Percentiles rank a stretch among this genome's conserved stretches.
These are phyloP conservation scores for Malassezia japonica DNA, from an alignment of 1,284 basidiomycete species.

Conservation along the genomic window DNA sequence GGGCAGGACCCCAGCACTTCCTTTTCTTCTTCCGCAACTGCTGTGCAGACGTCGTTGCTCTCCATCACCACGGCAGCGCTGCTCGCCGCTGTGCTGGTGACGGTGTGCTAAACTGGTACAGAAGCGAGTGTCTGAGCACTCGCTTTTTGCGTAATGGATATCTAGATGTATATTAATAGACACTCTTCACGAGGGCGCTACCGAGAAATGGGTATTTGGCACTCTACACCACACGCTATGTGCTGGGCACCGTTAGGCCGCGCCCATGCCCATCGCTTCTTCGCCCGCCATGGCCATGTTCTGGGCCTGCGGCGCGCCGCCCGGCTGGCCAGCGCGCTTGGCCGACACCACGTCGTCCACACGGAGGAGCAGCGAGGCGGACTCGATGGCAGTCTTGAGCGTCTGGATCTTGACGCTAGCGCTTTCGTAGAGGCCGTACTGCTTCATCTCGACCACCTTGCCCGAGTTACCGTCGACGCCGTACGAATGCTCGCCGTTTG, in stretches of 20 bases:
- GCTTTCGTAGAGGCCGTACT: slow-evolving; percentile 84
- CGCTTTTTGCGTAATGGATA: too few relatives aligned
- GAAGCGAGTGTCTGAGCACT: too few relatives aligned
- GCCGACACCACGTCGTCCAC: slow-evolving; percentile 93
- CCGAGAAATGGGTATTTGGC: neutral
- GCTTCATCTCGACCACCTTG: slow-evolving; percentile 89
- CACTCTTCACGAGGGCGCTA: too few relatives aligned
- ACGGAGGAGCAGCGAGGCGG: slow-evolving; percentile 77
- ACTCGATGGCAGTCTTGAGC: slow-evolving; percentile 93
- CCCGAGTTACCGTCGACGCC: slow-evolving; percentile 92
- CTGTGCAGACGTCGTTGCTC: too few relatives aligned
- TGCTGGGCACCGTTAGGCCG: neutral
- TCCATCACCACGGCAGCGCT: too few relatives aligned
- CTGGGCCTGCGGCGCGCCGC: slow-evolving; percentile 3
- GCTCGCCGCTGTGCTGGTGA: too few relatives aligned
- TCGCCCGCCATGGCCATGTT: slow-evolving; percentile 18
- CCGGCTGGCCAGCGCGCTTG: slow-evolving; percentile 13
- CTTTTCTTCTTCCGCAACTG: too few relatives aligned
- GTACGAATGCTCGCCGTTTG: slow-evolving; percentile 77
- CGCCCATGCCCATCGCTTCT: slow-evolving; percentile 6
- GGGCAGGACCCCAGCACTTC: too few relatives aligned
- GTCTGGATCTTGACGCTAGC: slow-evolving; percentile 97
- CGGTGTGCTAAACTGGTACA: too few relatives aligned
- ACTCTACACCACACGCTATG: neutral
- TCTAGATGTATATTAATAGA: too few relatives aligned